Evolutionary conservation across 1,284 basidiomycete genomes (phyloP), one percentile per base, ranked within the genome.

Genomic region (Pseudozyma sp.): DNA sequence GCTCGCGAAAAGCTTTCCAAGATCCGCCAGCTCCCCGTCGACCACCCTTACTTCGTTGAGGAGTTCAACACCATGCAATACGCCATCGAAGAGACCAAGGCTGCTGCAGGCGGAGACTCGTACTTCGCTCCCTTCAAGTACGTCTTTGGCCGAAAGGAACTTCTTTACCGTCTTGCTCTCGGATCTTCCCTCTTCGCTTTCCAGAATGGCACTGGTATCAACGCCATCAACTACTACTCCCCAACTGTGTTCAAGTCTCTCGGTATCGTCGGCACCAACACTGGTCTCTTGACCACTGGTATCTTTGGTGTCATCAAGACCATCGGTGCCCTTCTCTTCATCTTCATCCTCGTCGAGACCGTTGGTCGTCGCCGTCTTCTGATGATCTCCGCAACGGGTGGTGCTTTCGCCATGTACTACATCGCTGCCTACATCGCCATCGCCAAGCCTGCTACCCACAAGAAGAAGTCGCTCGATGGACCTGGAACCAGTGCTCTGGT

Each of bases 281-380:
- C 90, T 0, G 88, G 87, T 40, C 87, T 93, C 1, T 58, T 73
- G 7, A 91, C 92, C 1, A 93, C 92, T 11, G 93, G 92, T 53
- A 90, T 93, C 12, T 92, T 93, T 61, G 92, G 92, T 51, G 89
- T 93, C 83, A 86, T 92, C 65, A 90, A 91, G 12, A 92, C 91
- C 0, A 89, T 92, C 63, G 91, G 91, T 9, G 89, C 90, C 1
- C 89, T 92, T 34, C 87, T 92, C 54, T 92, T 89, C 88, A 81
- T 83, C 58, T 78, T 84, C 63, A 66, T 83, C 70, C 57, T 86
- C 31, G 88, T 92, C 35, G 91, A 92, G 83, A 88, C 90, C 58
- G 76, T 90, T 21, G 91, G 91, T 34, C 88, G 91, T 25, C 86
- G 87, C 6, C 78, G 78, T 1, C 77, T 87, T 25, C 81, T 89